A percentile compares a stretch with the other conserved stretches of the same genome.
Conservation (phyloP, 495 filamentous ascomycete genomes). For the Hypoxylon lienhwacheense region DNA sequence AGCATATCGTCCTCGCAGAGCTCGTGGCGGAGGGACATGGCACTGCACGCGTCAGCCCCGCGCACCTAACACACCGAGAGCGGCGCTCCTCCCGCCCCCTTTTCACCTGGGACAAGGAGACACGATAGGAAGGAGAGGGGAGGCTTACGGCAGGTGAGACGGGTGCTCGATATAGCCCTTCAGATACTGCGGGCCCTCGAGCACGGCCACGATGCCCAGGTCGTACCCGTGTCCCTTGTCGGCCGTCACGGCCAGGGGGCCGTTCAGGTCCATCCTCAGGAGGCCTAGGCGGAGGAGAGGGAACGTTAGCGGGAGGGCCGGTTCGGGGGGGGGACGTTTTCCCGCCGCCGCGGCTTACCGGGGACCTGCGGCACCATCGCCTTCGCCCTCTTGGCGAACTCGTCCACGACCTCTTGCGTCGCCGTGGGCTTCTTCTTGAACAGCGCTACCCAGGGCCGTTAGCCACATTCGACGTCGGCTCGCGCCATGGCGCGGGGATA, state of each 20-base stretch:
- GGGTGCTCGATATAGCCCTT: conserved; percentile 9
- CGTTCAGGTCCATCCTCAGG: conserved; percentile 2
- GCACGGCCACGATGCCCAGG: conserved; percentile 5
- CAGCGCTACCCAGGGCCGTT: not conserved
- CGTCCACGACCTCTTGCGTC: not conserved
- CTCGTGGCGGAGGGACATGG: not conserved
- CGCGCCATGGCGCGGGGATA: not conserved
- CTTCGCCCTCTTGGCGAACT: conserved; percentile 4
- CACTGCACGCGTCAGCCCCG: conserved; percentile 8
- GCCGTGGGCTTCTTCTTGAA: not conserved
- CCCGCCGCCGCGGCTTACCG: conserved; percentile 5
- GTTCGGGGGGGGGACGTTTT: not conserved
- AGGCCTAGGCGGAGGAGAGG: not conserved
- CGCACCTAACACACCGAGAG: too few relatives aligned
- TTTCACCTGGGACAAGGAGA: too few relatives aligned
- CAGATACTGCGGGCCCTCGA: conserved; percentile 11
- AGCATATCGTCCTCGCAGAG: conserved; percentile 6
- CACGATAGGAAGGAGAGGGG: too few relatives aligned
- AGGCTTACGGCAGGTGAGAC: conserved; percentile 13
- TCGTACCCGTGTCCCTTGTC: conserved; percentile 3
- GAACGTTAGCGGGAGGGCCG: not conserved
- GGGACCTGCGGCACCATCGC: conserved; percentile 9
- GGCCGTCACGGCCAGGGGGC: conserved; percentile 1
- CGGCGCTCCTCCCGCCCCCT: too few relatives aligned
- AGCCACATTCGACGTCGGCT: not conserved